A percentile compares a stretch with the other conserved stretches of the same genome.
Evolutionary conservation across 306 rosid genomes (phyloP).

Genomic region (Cucumis cinereus): DNA sequence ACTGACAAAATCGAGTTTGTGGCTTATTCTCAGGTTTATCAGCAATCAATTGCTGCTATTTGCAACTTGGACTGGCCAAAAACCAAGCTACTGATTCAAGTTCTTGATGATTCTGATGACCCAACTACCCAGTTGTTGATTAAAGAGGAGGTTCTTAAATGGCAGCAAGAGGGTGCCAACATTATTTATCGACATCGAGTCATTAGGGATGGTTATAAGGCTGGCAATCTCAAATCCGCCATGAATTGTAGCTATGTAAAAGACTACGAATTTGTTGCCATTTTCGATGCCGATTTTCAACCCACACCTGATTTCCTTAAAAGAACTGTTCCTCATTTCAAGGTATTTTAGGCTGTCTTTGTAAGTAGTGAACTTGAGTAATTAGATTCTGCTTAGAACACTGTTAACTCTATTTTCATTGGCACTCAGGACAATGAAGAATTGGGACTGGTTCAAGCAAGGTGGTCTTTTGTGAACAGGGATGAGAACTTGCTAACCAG

Average conservation of each 20-base stretch:
- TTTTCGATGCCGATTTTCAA: conserved; percentile 89
- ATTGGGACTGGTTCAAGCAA: conserved; percentile 76
- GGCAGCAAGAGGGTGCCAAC: conserved; percentile 71
- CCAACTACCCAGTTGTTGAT: conserved; percentile 52
- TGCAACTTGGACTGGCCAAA: conserved; percentile 90
- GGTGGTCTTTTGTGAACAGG: conserved; percentile 94
- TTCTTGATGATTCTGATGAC: conserved; percentile 90
- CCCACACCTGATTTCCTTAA: conserved; percentile 74
- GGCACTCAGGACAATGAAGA: conserved; percentile 57
- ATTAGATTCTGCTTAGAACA: not conserved
- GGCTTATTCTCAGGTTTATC: conserved; percentile 50
- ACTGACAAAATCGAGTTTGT: not conserved
- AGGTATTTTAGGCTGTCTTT: conserved; percentile 24
- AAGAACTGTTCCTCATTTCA: conserved; percentile 75
- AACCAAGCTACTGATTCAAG: conserved; percentile 53
- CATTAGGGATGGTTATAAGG: conserved; percentile 80
- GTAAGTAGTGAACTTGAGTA: not conserved
- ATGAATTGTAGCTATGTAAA: conserved; percentile 82
- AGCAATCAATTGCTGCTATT: conserved; percentile 75
- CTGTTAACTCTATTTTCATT: not conserved
- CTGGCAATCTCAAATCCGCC: conserved; percentile 90
- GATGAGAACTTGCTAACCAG: conserved; percentile 78
- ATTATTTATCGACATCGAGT: conserved; percentile 67
- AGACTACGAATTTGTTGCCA: conserved; percentile 75
- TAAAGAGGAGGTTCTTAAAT: conserved; percentile 58